Percentiles rank a stretch among this genome's conserved stretches.
These are phyloP conservation scores for Melaleuca quinquenervia DNA, from an alignment of 345 rosid genomes.

Conservation along the genomic window DNA sequence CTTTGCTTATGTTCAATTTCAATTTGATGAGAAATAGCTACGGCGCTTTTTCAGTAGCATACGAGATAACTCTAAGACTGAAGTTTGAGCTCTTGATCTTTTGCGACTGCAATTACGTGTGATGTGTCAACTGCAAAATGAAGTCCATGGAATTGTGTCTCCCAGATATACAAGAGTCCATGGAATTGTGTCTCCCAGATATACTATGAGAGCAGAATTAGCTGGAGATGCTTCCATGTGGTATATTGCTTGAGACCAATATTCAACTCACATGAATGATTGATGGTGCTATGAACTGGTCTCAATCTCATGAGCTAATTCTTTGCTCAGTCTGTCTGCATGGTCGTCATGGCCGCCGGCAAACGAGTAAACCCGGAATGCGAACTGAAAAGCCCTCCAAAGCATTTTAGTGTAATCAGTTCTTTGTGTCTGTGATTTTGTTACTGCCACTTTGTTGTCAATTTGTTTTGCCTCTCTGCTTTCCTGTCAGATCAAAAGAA, in stretches of 20 bases:
- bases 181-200: background rate
- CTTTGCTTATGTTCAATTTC: background rate
- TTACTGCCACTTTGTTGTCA: slow-evolving; percentile 11
- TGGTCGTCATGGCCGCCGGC: slow-evolving; percentile 96
- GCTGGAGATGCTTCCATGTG: background rate
- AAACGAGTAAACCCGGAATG: slow-evolving; percentile 74
- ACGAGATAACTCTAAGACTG: background rate
- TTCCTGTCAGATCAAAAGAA: slow-evolving; percentile 29
- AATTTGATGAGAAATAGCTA: background rate
- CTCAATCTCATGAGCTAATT: slow-evolving; percentile 78
- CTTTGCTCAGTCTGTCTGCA: slow-evolving; percentile 68
- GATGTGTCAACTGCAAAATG: background rate
- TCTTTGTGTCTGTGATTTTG: slow-evolving; percentile 16
- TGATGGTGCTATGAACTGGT: background rate
- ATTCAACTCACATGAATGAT: background rate
- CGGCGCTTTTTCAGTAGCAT: background rate
- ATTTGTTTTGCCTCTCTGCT: slow-evolving; percentile 43
- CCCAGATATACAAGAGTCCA: background rate
- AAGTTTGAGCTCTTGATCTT: background rate
- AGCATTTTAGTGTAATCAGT: slow-evolving; percentile 42
- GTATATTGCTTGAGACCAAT: background rate
- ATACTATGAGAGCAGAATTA: background rate
- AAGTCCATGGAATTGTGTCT: background rate
- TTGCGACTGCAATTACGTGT: background rate
- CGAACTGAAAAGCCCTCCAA: slow-evolving; percentile 92